These are phyloP conservation scores for Daldinia sp. DNA, from an alignment of 2,329 filamentous ascomycete species.

Conservation along the genomic window DNA sequence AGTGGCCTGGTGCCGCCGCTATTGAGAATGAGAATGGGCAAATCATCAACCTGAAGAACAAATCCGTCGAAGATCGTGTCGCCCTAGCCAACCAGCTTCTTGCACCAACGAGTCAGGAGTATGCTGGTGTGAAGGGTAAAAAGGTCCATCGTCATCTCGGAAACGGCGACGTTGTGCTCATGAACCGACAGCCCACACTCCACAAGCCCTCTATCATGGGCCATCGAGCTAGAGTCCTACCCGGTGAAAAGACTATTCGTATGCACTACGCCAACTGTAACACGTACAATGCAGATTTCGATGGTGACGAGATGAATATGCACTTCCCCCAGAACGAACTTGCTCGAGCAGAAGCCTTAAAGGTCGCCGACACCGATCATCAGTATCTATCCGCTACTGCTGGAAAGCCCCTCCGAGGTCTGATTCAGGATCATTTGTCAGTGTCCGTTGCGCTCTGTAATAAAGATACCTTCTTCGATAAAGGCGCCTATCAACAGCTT, in stretches of 20 bases:
- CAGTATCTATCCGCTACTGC: constrained; percentile 95
- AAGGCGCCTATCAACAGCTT: constrained; percentile 91
- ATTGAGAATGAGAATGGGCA: constrained; percentile 97
- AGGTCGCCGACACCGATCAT: constrained; percentile 94
- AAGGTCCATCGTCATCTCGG: constrained; percentile 96
- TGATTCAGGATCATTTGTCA: constrained; percentile 98
- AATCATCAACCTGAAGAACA: constrained; percentile 85
- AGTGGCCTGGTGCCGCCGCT: constrained; percentile 92
- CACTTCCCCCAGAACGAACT: constrained; percentile 98
- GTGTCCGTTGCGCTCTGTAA: constrained; percentile 91
- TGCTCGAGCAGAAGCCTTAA: constrained; percentile 88
- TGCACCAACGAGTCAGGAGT: constrained; percentile 78
- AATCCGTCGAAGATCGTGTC: constrained; percentile 85
- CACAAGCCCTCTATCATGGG: constrained; percentile 99
- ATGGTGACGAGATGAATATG: constrained; percentile 99
- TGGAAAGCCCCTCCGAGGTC: constrained; percentile 89
- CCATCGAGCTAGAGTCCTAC: constrained; percentile 88
- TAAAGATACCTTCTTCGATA: constrained; percentile 88
- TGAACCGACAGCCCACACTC: constrained; percentile 98
- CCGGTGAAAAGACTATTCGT: constrained; percentile 94
- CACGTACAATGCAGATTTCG: constrained; percentile 99
- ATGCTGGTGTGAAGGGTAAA: constrained; percentile 84
- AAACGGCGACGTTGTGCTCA: constrained; percentile 95
- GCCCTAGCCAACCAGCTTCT: constrained; percentile 93
- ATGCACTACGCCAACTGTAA: constrained; percentile 99